Evolutionary conservation across 148 eudicot species (phyloP).

Genomic region (Vaccinium corymbosum): DNA sequence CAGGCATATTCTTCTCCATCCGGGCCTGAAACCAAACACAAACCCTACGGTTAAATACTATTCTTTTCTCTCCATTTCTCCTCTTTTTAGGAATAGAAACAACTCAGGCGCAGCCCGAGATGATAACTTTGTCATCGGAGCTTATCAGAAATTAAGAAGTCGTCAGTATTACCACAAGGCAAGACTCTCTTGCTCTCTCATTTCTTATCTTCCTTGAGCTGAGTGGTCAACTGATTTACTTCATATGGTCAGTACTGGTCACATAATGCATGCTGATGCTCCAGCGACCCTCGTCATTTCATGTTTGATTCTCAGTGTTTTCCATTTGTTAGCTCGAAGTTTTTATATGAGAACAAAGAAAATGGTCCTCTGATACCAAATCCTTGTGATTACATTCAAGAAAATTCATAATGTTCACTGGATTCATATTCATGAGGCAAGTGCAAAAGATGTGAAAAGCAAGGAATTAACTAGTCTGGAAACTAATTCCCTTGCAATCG

Average conservation of each 20-base stretch:
- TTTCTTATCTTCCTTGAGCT: not conserved
- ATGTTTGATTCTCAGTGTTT: not conserved
- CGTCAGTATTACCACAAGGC: no score
- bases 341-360: not conserved
- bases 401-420: not conserved
- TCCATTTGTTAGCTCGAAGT: not conserved
- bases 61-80: not conserved
- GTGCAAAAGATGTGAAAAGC: not conserved
- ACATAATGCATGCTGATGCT: not conserved
- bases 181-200: not conserved
- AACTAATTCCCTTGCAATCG: not conserved
- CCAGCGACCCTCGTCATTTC: not conserved
- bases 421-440: not conserved
- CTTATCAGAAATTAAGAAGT: no score
- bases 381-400: not conserved
- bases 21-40: conserved; percentile 61
- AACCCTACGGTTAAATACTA: not conserved
- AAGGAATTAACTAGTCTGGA: not conserved
- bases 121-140: no score
- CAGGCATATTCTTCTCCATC: conserved; percentile 93
- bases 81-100: not conserved
- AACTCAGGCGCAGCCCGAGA: not conserved
- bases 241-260: not conserved
- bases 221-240: not conserved
- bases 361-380: not conserved